Base-by-base conservation (phyloP, 495 filamentous ascomycete species). In the Podospora fimiseda region DNA sequence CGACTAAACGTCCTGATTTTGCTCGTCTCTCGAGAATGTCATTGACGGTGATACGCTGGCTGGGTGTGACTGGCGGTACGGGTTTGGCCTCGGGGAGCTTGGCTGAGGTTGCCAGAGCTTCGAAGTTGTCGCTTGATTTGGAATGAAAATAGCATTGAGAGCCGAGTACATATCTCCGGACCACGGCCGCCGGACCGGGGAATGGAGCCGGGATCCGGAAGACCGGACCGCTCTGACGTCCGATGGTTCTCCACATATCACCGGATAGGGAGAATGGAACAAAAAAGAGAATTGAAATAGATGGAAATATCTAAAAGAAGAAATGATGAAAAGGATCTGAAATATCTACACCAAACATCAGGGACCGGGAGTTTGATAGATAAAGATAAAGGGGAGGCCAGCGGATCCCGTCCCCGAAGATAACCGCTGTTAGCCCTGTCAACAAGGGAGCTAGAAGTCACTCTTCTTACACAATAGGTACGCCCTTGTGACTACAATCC, bases 1-100 rank as follows among this genome's bases (percentile, higher is more conserved):
- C 85, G 50, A 81, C 75, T 36, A 92, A 71, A 53, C 80, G 78
- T 1, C 83, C 83, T 15, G 76, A 74, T 65, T 85, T 89, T 46
- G 76, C 79, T 37, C 93, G 78, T 61, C 88, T 73, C 9, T 76
- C 84, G 20, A 77, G 59, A 45, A 97, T 81, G 15, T 80, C 83
- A 55, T 84, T 77, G 65, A 89, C 71, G 30, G 86, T 88, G 60
- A 95, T 72, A 36, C 84, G 81, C 51, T 82, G 41, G 14, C 40
- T 33, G 3, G 43, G 50, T 11, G 22, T 24, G 30, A 33, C 37
- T 11, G 56, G 46, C 0, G 43, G 43, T n/a, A 57, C 30, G 11
- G 43, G 48, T 16, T 63, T 42, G 38, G 55, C 55, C 1, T 57
- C 58, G 14, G 59, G 55, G 7, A 64, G 48, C 36, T 60, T 60